Base-by-base conservation (phyloP, 345 rosid species). In the Aurinia saxatilis region DNA sequence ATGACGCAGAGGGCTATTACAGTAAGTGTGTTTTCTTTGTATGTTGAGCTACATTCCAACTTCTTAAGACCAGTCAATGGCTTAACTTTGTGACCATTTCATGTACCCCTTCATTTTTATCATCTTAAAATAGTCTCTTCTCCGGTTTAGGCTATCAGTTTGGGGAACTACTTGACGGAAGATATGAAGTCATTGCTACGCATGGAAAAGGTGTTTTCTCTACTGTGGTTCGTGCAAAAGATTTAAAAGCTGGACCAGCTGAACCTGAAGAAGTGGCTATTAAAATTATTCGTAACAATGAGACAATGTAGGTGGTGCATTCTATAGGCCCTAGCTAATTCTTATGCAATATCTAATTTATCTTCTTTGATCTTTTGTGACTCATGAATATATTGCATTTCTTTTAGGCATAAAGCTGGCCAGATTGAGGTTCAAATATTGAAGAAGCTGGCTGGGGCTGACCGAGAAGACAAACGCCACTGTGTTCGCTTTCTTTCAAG, bases 181-280 rank as follows among this genome's bases (percentile, higher is more conserved):
- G 96, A 50, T 95, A 90, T 82, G 98, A 88, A 80, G 85, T 95
- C 46, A 75, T 80, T 71, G 98, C 99, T 66, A 83, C 98, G 60
- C 98, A 95, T 77, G 99, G 99, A 19, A 91, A 90, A 79, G 98
- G 98, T 63, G 96, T 95, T 40, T 95, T 95, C 68, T 95, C 99
- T 9, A 86, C 86, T 16, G 99, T 95, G 23, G 93, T 95, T 39
- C 98, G 96, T 29, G 96, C 95, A 1, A 95, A 77, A 76, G 98
- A 95, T 74, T 72, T 86, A 41, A 88, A 86, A 68, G 88, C 80
- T 70, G 82, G 93, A 58, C 57, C 39, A 62, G 82, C 71, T 56
- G 91, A 82, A 48, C 87, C 88, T 30, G 91, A 95, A 56, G 96
- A 82, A 67, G 96, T 95, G 72, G 98, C 99, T 61, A 88, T 90